Evolutionary conservation across 2,329 filamentous ascomycete genomes (phyloP).

Genomic region (Colletotrichum agaves): DNA sequence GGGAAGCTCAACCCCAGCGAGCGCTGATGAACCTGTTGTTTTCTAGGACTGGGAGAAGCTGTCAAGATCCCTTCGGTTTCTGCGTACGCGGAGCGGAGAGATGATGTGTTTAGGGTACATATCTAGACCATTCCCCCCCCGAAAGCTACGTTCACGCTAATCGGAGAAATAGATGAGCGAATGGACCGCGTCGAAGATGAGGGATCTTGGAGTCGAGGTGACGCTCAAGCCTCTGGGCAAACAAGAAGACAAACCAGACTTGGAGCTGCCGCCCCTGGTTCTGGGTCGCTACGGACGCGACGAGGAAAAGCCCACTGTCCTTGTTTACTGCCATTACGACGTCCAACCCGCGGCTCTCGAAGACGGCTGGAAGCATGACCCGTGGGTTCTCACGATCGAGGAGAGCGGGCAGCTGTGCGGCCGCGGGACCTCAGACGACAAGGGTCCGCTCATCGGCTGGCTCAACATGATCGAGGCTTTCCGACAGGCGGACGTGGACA

Average conservation of each 20-base stretch:
- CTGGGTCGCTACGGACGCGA: slow-evolving; percentile 93
- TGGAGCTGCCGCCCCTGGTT: slow-evolving; percentile 92
- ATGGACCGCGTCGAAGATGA: slow-evolving; percentile 86
- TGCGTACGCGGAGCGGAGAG: slow-evolving; percentile 86
- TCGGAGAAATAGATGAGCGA: slow-evolving; percentile 77
- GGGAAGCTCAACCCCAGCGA: neutral
- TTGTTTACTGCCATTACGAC: slow-evolving; percentile 99
- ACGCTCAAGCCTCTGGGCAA: slow-evolving; percentile 88
- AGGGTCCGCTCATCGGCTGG: slow-evolving; percentile 97
- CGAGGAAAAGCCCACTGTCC: slow-evolving; percentile 90
- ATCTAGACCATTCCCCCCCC: fast-evolving
- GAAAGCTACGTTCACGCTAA: neutral
- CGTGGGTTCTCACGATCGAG: slow-evolving; percentile 88
- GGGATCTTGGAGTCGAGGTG: slow-evolving; percentile 85
- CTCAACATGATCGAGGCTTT: slow-evolving; percentile 98
- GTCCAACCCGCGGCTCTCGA: slow-evolving; percentile 94
- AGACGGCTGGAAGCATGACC: slow-evolving; percentile 96
- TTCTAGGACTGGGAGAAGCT: slow-evolving; percentile 74
- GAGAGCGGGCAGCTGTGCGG: slow-evolving; percentile 95
- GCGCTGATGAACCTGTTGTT: neutral
- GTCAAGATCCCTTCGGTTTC: slow-evolving; percentile 97
- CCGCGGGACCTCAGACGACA: slow-evolving; percentile 95
- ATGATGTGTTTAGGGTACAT: slow-evolving; percentile 81
- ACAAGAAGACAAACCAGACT: slow-evolving; percentile 83
- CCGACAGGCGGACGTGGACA: slow-evolving; percentile 90